These are phyloP conservation scores for Aspergillus sp. DNA, from an alignment of 2,329 filamentous ascomycete genomes.

Conservation along the genomic window DNA sequence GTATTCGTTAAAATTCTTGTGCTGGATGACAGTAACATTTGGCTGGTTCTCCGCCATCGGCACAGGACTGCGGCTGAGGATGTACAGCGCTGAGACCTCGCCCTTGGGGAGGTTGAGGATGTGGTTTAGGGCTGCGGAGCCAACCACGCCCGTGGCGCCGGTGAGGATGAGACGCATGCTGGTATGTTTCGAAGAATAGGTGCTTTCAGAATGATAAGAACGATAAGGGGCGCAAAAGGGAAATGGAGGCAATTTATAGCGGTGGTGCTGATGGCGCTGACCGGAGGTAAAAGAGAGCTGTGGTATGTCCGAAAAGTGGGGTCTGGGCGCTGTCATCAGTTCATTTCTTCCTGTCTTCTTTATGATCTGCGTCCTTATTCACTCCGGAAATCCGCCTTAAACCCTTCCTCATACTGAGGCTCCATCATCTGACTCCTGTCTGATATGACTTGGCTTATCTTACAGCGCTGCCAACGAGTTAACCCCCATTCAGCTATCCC, in stretches of 20 bases:
- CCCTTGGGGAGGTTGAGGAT: conserved; percentile 58
- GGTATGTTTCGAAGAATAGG: background rate
- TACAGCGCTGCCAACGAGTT: no score
- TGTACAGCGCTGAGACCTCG: conserved; percentile 25
- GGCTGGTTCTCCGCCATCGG: conserved; percentile 56
- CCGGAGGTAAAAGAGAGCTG: background rate
- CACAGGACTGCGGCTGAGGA: conserved; percentile 66
- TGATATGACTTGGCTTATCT: no score
- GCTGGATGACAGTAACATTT: conserved; percentile 64
- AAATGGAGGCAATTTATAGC: background rate
- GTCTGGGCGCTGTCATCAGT: background rate
- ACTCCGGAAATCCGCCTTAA: background rate
- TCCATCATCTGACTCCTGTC: no score
- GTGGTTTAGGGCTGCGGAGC: conserved; percentile 60
- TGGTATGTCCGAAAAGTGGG: background rate
- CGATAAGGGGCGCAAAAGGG: background rate
- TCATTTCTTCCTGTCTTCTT: background rate
- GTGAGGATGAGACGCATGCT: conserved; percentile 59
- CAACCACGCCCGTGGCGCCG: conserved; percentile 67
- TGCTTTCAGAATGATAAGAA: background rate
- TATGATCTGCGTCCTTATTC: background rate
- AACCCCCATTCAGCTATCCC: no score
- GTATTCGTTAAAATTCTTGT: conserved; percentile 66
- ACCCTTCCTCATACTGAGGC: no score
- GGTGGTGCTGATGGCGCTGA: background rate